Evolutionary conservation across 768 basidiomycete species (phyloP).

Genomic region (Mycena crocata): DNA sequence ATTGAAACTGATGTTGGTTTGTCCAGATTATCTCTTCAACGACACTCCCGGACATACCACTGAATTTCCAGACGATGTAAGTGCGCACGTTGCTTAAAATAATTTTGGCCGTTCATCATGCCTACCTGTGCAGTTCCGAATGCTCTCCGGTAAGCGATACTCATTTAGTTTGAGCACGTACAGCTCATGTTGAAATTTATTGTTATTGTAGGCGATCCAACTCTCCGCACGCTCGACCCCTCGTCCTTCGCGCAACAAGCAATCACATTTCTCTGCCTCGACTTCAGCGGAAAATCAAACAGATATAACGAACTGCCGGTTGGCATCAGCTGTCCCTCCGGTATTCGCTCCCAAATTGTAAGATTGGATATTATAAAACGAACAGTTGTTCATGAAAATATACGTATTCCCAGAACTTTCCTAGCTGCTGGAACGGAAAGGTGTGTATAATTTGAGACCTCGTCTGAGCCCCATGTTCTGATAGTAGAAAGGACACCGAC

Average conservation of each 20-base stretch:
- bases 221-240: constrained; percentile 29
- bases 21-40: constrained; percentile 34
- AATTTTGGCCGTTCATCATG: not conserved
- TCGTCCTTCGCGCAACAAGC: constrained; percentile 36
- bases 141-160: constrained; percentile 27
- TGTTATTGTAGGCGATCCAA: constrained; percentile 25
- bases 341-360: constrained; percentile 32
- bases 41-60: constrained; percentile 31
- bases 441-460: not conserved
- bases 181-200: not conserved
- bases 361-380: not conserved
- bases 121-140: constrained; percentile 22
- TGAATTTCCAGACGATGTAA: constrained; percentile 34
- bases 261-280: constrained; percentile 31
- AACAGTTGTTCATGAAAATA: not conserved
- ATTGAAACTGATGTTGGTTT: not conserved
- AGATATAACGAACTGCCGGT: constrained; percentile 29
- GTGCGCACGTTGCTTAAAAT: not conserved
- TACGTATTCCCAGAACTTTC: constrained; percentile 25
- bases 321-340: constrained; percentile 28
- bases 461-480: not conserved
- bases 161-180: too few species aligned
- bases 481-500: constrained; percentile 47
- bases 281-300: constrained; percentile 28
- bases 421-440: constrained; percentile 35